Evolutionary conservation across 192 early-diverging fungal genomes (phyloP), one percentile per base, ranked within the genome.

Genomic region (Coemansia sp.): DNA sequence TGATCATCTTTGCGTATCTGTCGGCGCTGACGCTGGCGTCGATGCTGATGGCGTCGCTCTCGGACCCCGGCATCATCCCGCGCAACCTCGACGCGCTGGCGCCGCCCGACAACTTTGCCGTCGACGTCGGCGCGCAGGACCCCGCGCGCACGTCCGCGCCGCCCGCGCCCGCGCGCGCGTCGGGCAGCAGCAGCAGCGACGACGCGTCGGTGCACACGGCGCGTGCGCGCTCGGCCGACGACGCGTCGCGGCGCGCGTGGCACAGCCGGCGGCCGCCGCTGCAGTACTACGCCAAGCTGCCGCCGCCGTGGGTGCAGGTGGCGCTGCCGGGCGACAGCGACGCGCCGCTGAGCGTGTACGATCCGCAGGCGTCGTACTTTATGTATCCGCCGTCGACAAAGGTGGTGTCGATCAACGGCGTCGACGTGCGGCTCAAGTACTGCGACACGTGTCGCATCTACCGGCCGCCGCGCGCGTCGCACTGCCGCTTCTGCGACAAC

Each of bases 361-460:
- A 83, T 9, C 53, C 53, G 6, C 52, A 57, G 44, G 46, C 51
- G 35, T 44, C 64, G 20, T 44, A 58, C 22, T 45, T 40, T n/a
- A 45, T 58, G 41, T 70, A 65, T 26, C 60, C 70, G 49, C 42
- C 82, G 64, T 49, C 70, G 49, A 44, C 70, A 53, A 84, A 82
- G 49, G 66, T 81, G 15, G 82, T 91, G 4, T 58, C 64, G 3
- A 70, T 93, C 38, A 83, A 87, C 44, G 81, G 76, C 15, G 69
- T 76, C 29, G 50, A 70, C 14, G 64, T 93, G 22, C 70, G 79
- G 35, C 70, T 94, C 27, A 96, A 94, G 65, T 96, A 91, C 73
- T 97, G 94, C 77, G 82, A 86, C 26, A 91, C 92, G 2, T 97
- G 92, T 62, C 78, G 79, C 11, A 90, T 92, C 22, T 97, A 92